These are phyloP conservation scores for Chalciporus piperatus DNA, from an alignment of 768 basidiomycete genomes.

Conservation along the genomic window DNA sequence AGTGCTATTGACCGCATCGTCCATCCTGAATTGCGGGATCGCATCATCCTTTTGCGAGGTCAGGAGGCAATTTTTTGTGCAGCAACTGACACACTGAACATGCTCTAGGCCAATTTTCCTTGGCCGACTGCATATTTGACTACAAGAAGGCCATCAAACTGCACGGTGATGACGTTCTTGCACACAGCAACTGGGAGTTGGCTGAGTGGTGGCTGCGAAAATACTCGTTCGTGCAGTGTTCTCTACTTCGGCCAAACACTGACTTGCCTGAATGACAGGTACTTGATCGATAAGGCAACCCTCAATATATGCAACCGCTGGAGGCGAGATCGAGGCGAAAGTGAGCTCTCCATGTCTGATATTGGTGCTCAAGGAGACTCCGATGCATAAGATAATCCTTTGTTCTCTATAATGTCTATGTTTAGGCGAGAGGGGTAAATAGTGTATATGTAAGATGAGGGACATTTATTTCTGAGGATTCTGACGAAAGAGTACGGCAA, in stretches of 20 bases:
- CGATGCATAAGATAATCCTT: slow-evolving; percentile 11
- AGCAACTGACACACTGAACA: slow-evolving; percentile 5
- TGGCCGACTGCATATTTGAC: slow-evolving; percentile 77
- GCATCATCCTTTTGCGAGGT: slow-evolving; percentile 88
- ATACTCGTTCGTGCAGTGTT: slow-evolving; percentile 54
- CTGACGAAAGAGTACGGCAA: no score
- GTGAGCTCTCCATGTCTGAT: slow-evolving; percentile 60
- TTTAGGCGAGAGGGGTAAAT: slow-evolving; percentile 2
- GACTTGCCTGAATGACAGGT: slow-evolving; percentile 42
- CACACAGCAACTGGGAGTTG: slow-evolving; percentile 88
- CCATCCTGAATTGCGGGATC: slow-evolving; percentile 86
- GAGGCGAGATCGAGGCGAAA: slow-evolving; percentile 79
- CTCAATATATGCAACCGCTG: slow-evolving; percentile 79
- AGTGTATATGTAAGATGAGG: slow-evolving; percentile 5
- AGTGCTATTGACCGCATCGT: slow-evolving; percentile 88
- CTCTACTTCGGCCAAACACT: background rate
- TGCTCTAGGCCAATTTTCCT: slow-evolving; percentile 64
- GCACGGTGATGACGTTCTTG: slow-evolving; percentile 91
- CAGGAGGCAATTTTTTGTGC: slow-evolving; percentile 15
- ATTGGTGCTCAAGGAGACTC: slow-evolving; percentile 40
- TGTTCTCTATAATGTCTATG: slow-evolving; percentile 9
- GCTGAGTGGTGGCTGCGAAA: slow-evolving; percentile 78
- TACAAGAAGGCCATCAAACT: slow-evolving; percentile 67
- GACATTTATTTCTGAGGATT: no score
- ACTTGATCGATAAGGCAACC: slow-evolving; percentile 72